Evolutionary conservation across 768 basidiomycete species (phyloP), one percentile per base, ranked within the genome.

Genomic region (Coprinellus aureogranulatus): DNA sequence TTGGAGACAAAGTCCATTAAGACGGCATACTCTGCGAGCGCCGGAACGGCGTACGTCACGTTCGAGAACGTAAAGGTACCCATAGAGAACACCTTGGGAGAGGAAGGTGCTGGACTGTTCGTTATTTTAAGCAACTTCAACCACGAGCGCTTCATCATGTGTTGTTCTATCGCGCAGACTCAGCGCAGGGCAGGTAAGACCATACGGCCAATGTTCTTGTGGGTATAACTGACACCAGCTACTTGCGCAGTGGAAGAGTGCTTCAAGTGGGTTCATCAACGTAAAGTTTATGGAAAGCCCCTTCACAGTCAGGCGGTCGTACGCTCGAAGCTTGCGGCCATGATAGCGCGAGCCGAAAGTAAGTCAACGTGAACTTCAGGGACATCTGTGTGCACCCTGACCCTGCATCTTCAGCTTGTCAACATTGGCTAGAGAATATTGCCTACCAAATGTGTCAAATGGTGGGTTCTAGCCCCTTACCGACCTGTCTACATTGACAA

Each of bases 71-170:
- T 89, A 37, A 85, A 84, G 61, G 93, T 94, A 0, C 94, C 95
- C 8, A 84, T 89, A 4, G 91, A 86, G 64, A 92, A 97, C 70
- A 89, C 90, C 2, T 82, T 97, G 23, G 80, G 81, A 11, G 70
- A 77, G 59, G 76, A 77, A 40, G 66, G 67, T 39, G 67, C 67
- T 54, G 83, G 81, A 47, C 62, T 67, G 37, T 63, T 62, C 25
- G 72, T 75, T 47, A 72, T 75, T n/a, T 67, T 75, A 18, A 73
- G 89, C 58, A 98, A 96, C 74, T 97, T 96, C 76, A 96, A 96
- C 69, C 93, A 95, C 70, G 94, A 94, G 68, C 88, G 90, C 62
- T 95, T 91, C 92, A 90, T 91, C 26, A 94, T 94, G 88, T 87
- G 83, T 66, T 88, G 89, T 60, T 70, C 79, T 23, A 84, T 83